Percentiles rank a stretch among this genome's conserved stretches.
Evolutionary conservation across 306 rosid genomes (phyloP).

Genomic region (Acacia confusa): DNA sequence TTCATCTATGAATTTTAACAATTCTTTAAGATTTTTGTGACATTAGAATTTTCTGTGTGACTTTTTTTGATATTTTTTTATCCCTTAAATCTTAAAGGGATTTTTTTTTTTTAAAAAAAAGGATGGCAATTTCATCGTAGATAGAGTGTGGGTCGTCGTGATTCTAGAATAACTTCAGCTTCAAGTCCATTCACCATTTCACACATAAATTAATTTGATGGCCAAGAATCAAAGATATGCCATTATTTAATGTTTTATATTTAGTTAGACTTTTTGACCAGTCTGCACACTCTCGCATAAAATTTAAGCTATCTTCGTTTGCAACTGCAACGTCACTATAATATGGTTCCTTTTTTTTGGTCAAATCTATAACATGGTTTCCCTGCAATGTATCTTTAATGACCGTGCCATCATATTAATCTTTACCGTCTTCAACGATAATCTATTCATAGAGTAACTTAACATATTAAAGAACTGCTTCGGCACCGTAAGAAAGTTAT

Average conservation of each 20-base stretch:
- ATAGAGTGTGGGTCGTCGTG: background rate
- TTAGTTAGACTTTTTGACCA: background rate
- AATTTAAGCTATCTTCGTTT: background rate
- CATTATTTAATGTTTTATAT: background rate
- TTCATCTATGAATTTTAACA: no score
- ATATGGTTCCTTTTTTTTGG: no score
- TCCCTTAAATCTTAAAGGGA: no score
- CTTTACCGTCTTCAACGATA: no score
- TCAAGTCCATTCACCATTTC: background rate
- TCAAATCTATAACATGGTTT: background rate
- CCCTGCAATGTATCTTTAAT: background rate
- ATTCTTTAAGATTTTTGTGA: no score
- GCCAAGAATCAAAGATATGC: background rate
- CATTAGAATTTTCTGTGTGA: no score
- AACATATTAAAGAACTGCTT: no score
- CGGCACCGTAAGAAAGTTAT: no score
- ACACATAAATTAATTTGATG: background rate
- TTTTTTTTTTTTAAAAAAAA: no score
- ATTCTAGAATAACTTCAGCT: constrained; percentile 4
- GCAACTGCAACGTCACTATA: background rate
- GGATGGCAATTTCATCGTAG: background rate
- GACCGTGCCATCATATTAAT: background rate
- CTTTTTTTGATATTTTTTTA: no score
- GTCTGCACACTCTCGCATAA: background rate
- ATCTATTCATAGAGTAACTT: no score